A percentile compares a stretch with the other conserved stretches of the same genome.
Conservation (phyloP, 2,329 filamentous ascomycete species). For the Aspergillus hortae region DNA sequence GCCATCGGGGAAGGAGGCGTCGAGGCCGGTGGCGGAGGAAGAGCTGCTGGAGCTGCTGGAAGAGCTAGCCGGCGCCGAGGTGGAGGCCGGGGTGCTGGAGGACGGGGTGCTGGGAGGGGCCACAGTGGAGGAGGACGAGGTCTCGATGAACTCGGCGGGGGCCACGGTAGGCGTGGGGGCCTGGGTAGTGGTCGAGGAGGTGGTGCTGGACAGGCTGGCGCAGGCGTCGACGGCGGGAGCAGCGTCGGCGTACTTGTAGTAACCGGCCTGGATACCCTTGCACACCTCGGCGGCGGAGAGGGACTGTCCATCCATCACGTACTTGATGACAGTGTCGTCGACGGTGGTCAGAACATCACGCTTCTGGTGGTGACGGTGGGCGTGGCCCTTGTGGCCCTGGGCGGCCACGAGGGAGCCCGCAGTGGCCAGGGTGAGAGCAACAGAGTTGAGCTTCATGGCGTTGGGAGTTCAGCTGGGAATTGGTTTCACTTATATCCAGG, state of each 20-base stretch:
- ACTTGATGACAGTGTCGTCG: constrained; percentile 64
- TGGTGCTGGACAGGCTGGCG: constrained; percentile 42
- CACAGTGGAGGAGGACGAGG: constrained; percentile 22
- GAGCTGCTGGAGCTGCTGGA: constrained; percentile 26
- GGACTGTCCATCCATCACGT: constrained; percentile 61
- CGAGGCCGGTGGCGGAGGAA: constrained; percentile 52
- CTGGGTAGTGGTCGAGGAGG: constrained; percentile 33
- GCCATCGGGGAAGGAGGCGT: constrained; percentile 71
- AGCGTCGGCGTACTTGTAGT: constrained; percentile 61
- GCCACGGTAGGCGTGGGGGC: constrained; percentile 28
- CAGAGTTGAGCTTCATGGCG: constrained; percentile 41
- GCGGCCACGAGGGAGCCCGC: constrained; percentile 42
- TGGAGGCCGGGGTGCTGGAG: constrained; percentile 14
- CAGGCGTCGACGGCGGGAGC: constrained; percentile 57
- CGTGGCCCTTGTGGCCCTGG: constrained; percentile 35
- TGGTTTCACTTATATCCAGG: constrained; percentile 1
- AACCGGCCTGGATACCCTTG: constrained; percentile 67
- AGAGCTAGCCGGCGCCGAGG: constrained; percentile 17
- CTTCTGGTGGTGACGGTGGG: constrained; percentile 41
- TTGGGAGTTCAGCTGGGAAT: constrained; percentile 2
- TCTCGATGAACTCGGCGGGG: constrained; percentile 51
- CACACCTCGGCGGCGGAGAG: constrained; percentile 57
- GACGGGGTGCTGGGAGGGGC: constrained; percentile 17
- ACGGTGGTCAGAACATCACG: constrained; percentile 43
- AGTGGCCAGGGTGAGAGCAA: constrained; percentile 40